Evolutionary conservation across 208 protist species (phyloP).

Genomic region (Crithidia fasciculata): DNA sequence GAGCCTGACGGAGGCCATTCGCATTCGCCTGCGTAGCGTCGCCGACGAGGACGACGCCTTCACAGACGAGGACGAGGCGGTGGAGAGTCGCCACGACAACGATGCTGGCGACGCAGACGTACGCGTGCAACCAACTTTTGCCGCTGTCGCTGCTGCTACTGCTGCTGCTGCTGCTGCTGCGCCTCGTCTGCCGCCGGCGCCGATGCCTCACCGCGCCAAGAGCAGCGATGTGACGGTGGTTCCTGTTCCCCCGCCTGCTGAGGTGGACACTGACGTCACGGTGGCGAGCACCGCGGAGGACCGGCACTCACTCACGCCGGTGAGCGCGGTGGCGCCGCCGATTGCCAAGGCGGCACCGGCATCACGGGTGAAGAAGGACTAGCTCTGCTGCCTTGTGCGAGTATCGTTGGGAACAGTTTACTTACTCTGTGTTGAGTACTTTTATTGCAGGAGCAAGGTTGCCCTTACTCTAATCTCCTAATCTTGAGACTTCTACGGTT

Average conservation of each 20-base stretch:
- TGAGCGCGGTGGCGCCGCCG: constrained; percentile 7
- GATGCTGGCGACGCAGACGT: background rate
- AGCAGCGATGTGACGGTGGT: constrained; percentile 22
- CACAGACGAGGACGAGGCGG: constrained; percentile 25
- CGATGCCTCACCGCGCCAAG: constrained; percentile 4
- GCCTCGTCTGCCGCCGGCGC: background rate
- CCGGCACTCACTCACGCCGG: background rate
- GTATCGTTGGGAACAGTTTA: too few relatives aligned
- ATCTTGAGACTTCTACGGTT: too few relatives aligned
- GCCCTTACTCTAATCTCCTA: too few relatives aligned
- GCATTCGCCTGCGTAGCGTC: constrained; percentile 49
- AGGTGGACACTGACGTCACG: background rate
- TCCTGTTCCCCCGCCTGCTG: background rate
- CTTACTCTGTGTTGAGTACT: too few relatives aligned
- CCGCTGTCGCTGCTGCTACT: background rate
- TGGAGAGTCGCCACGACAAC: background rate
- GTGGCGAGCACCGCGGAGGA: background rate
- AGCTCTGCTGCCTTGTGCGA: too few relatives aligned
- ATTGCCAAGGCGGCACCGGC: constrained; percentile 17
- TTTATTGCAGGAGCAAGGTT: too few relatives aligned
- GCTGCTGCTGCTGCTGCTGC: background rate
- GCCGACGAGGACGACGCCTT: constrained; percentile 46
- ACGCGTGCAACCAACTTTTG: background rate
- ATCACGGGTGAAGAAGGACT: constrained; percentile 5
- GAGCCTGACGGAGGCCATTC: constrained; percentile 33